Conservation (phyloP, 495 filamentous ascomycete genomes). For the Parathielavia appendiculata region DNA sequence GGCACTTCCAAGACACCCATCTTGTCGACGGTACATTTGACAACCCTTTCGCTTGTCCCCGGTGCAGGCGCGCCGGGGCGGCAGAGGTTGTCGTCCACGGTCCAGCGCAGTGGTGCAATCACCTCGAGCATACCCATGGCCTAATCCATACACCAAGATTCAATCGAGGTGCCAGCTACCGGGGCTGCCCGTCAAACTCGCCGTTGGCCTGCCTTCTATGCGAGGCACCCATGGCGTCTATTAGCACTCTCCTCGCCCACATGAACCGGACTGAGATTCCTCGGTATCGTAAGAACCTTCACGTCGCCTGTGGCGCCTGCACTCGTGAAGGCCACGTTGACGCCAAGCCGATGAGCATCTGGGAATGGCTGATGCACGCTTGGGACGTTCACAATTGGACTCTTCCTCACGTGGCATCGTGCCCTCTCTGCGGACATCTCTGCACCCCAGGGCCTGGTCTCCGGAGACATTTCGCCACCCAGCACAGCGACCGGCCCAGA, state of each 20-base stretch:
- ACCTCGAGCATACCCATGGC: constrained; percentile 16
- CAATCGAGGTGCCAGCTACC: constrained; percentile 9
- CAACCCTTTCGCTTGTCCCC: too few relatives aligned
- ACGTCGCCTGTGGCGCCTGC: constrained; percentile 9
- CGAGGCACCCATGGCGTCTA: too few relatives aligned
- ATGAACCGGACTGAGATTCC: constrained; percentile 17
- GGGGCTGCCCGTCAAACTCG: constrained; percentile 14
- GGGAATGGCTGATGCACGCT: too few relatives aligned
- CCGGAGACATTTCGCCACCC: constrained; percentile 13
- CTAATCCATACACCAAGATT: constrained; percentile 12
- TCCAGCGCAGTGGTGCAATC: too few relatives aligned
- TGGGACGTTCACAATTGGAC: too few relatives aligned
- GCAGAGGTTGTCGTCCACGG: too few relatives aligned
- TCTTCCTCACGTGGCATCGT: too few relatives aligned
- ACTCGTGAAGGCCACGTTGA: constrained; percentile 15
- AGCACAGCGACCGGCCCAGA: constrained; percentile 2
- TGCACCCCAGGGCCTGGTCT: not conserved
- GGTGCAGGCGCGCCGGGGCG: too few relatives aligned
- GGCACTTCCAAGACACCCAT: constrained; percentile 12
- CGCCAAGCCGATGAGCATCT: constrained; percentile 12
- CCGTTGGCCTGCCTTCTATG: constrained; percentile 11
- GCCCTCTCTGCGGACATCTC: too few relatives aligned
- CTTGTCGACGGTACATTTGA: too few relatives aligned
- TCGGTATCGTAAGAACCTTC: constrained; percentile 13
- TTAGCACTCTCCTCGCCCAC: constrained; percentile 11